Percentiles rank a stretch among this genome's conserved stretches.
Evolutionary conservation across 1,284 basidiomycete genomes (phyloP).

Genomic region (Rhodotorula sp.): DNA sequence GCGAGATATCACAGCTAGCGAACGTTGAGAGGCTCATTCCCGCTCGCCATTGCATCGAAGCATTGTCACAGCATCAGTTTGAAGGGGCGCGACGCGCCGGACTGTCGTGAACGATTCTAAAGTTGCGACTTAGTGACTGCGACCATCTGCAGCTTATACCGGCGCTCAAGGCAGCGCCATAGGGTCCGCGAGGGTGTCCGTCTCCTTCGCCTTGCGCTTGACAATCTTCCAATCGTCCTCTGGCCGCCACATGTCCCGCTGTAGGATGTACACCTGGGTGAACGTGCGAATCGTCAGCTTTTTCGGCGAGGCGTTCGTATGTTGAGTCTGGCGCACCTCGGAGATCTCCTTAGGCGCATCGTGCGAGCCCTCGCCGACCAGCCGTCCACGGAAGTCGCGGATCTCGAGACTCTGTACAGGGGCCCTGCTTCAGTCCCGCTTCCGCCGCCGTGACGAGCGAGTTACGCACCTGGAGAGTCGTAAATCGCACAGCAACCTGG

Average conservation of each 20-base stretch:
- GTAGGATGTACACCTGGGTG: constrained; percentile 33
- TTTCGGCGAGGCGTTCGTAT: not conserved
- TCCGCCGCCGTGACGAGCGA: no score
- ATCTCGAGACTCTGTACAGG: constrained; percentile 29
- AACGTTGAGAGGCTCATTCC: no score
- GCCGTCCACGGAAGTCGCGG: constrained; percentile 15
- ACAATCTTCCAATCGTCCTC: constrained; percentile 36
- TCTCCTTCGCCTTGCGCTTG: constrained; percentile 33
- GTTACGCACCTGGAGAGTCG: constrained; percentile 26
- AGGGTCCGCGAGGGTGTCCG: constrained; percentile 36
- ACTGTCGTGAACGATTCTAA: not conserved
- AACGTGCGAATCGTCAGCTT: no score
- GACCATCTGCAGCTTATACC: no score
- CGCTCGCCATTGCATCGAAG: no score
- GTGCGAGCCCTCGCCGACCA: constrained; percentile 30
- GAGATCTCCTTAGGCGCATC: constrained; percentile 24
- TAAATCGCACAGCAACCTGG: constrained; percentile 33
- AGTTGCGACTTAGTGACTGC: not conserved
- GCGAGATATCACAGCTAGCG: no score
- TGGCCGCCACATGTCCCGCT: constrained; percentile 39
- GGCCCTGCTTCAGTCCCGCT: not conserved
- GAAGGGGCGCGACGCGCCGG: no score
- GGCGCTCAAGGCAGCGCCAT: constrained; percentile 17
- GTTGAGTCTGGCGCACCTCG: constrained; percentile 14
- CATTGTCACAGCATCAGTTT: no score